Conservation (phyloP, 2,329 filamentous ascomycete species). For the Epichloe hybrida region DNA sequence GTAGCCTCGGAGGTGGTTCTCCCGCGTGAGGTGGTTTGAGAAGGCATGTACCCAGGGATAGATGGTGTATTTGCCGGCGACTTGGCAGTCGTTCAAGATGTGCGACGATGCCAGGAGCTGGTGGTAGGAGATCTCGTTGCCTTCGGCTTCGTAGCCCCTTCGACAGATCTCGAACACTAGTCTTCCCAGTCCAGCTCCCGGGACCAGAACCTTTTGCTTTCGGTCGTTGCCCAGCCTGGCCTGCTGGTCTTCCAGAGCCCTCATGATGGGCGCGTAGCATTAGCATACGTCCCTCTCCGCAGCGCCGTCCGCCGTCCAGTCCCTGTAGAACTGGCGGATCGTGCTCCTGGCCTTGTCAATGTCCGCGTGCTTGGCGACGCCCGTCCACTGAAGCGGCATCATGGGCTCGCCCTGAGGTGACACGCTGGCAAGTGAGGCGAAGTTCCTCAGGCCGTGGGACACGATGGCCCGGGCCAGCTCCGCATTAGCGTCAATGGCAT, state of each 20-base stretch:
- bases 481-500: constrained; percentile 80
- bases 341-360: constrained; percentile 88
- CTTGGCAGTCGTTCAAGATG: constrained; percentile 54
- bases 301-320: constrained; percentile 74
- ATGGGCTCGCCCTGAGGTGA: constrained; percentile 25
- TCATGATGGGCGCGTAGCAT: constrained; percentile 63
- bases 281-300: constrained; percentile 68
- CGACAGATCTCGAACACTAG: constrained; percentile 77
- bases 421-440: constrained; percentile 35
- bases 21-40: constrained; percentile 65
- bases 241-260: constrained; percentile 43
- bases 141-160: constrained; percentile 62
- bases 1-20: constrained; percentile 62
- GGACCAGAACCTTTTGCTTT: constrained; percentile 59
- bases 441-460: constrained; percentile 51
- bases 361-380: constrained; percentile 57
- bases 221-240: constrained; percentile 16
- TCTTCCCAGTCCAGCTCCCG: constrained; percentile 78
- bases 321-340: constrained; percentile 83
- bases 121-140: constrained; percentile 95
- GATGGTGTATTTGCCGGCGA: constrained; percentile 52
- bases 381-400: constrained; percentile 53
- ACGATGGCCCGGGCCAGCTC: constrained; percentile 70
- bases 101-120: constrained; percentile 78
- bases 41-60: constrained; percentile 82